These are phyloP conservation scores for Botrytis paeoniae DNA, from an alignment of 2,329 filamentous ascomycete genomes.

Conservation along the genomic window DNA sequence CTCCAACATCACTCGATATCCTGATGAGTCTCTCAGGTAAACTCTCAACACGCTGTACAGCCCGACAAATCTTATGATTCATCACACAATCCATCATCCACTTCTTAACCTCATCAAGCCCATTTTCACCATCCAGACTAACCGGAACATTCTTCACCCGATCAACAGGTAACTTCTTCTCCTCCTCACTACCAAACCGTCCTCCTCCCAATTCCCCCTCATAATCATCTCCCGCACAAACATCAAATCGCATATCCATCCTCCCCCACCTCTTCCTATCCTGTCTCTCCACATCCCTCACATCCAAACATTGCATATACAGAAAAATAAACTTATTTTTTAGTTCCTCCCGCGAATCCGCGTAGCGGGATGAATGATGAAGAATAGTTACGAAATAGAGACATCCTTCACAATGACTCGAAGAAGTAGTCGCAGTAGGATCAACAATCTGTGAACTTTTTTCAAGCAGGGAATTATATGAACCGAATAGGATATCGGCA, in stretches of 20 bases:
- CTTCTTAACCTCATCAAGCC: not conserved
- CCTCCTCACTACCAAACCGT: not conserved
- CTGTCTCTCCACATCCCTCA: not conserved
- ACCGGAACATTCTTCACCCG: not conserved
- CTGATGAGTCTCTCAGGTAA: not conserved
- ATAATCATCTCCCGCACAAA: not conserved
- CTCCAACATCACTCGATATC: not conserved
- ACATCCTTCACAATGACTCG: not conserved
- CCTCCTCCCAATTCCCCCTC: not conserved
- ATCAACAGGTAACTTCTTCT: not conserved
- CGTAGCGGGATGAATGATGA: not conserved
- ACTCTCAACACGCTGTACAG: accelerated
- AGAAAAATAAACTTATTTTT: not conserved
- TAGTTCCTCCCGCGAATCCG: not conserved
- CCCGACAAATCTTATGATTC: not conserved
- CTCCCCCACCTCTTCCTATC: not conserved
- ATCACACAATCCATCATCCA: not conserved
- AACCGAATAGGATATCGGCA: not conserved
- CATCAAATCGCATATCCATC: not conserved
- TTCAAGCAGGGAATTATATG: not conserved
- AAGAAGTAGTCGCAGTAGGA: not conserved
- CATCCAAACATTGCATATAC: not conserved
- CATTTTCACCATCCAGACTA: not conserved
- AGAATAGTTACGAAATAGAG: not conserved
- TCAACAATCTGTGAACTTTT: not conserved